Percentiles rank a stretch among this genome's conserved stretches.
These are phyloP conservation scores for Flueggea neowawraea DNA, from an alignment of 441 rosid genomes.

Conservation along the genomic window DNA sequence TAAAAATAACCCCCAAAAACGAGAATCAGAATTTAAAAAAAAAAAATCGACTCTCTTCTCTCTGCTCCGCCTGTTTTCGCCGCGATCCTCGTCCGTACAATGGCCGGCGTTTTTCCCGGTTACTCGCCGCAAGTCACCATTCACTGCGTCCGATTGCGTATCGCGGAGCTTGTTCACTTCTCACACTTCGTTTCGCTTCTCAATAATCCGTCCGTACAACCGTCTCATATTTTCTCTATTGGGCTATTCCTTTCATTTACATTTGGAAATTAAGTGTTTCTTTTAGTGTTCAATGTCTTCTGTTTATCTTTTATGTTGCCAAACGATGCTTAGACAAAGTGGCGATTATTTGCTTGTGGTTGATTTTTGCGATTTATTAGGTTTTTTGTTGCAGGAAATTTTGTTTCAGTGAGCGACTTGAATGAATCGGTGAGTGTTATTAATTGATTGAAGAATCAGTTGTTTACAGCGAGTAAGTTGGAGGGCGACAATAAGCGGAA, in stretches of 20 bases:
- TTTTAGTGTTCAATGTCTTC: no score
- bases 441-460: background rate
- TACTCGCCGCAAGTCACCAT: constrained; percentile 11
- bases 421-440: constrained; percentile 2
- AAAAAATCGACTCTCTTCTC: background rate
- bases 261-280: no score
- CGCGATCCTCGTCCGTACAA: constrained; percentile 14
- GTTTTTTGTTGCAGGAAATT: background rate
- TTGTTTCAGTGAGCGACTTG: background rate
- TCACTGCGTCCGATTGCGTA: background rate
- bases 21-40: constrained; percentile 4
- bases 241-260: no score
- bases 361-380: background rate
- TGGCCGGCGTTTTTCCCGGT: constrained; percentile 17
- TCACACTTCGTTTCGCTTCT: no score
- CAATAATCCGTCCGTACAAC: no score
- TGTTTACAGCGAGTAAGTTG: background rate
- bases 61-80: constrained; percentile 25
- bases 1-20: no score
- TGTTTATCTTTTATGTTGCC: no score
- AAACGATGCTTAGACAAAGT: no score
- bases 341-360: no score
- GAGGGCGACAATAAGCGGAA: background rate
- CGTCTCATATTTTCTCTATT: no score
- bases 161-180: background rate